A percentile compares a stretch with the other conserved stretches of the same genome.
phyloP scores from a whole-genome alignment of 2,329 filamentous ascomycete species.

The Talaromyces sp. region DNA sequence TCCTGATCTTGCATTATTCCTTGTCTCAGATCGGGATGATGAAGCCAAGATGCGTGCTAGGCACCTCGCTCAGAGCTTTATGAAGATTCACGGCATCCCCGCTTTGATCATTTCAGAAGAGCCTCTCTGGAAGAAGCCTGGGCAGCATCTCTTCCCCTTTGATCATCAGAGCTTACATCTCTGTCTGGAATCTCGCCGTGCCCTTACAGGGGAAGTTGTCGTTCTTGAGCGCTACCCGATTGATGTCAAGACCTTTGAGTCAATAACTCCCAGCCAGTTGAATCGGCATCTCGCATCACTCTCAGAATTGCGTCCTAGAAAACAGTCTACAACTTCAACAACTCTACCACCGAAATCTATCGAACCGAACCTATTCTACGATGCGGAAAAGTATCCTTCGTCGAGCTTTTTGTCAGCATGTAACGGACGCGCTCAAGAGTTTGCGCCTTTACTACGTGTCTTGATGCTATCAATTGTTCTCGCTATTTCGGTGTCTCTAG shows the following conservation, averaged over 20 bases:
- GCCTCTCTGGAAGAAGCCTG: slow-evolving; percentile 38
- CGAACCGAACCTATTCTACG: slow-evolving; percentile 19
- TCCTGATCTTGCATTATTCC: slow-evolving; percentile 48
- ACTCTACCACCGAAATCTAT: slow-evolving; percentile 12
- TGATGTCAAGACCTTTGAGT: slow-evolving; percentile 47
- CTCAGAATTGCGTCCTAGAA: slow-evolving; percentile 32
- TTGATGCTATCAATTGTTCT: slow-evolving; percentile 29
- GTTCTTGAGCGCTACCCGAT: slow-evolving; percentile 43
- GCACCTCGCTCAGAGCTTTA: slow-evolving; percentile 37
- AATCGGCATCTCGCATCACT: slow-evolving; percentile 48
- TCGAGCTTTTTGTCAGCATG: slow-evolving; percentile 27
- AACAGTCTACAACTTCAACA: slow-evolving; percentile 22
- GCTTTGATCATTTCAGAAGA: slow-evolving; percentile 45
- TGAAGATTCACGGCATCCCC: slow-evolving; percentile 44
- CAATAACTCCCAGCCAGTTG: slow-evolving; percentile 45
- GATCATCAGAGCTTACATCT: slow-evolving; percentile 44
- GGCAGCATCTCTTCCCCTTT: slow-evolving; percentile 33
- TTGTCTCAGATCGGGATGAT: slow-evolving; percentile 39
- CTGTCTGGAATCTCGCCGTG: slow-evolving; percentile 40
- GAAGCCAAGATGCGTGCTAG: slow-evolving; percentile 28
- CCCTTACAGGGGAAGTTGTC: slow-evolving; percentile 31
- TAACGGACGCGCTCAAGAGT: slow-evolving; percentile 23
- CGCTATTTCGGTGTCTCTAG: slow-evolving; percentile 29
- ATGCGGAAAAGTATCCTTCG: slow-evolving; percentile 27
- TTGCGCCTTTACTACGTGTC: slow-evolving; percentile 29